Evolutionary conservation across 2,329 filamentous ascomycete genomes (phyloP).

Genomic region (Fusarium phyllophilum): DNA sequence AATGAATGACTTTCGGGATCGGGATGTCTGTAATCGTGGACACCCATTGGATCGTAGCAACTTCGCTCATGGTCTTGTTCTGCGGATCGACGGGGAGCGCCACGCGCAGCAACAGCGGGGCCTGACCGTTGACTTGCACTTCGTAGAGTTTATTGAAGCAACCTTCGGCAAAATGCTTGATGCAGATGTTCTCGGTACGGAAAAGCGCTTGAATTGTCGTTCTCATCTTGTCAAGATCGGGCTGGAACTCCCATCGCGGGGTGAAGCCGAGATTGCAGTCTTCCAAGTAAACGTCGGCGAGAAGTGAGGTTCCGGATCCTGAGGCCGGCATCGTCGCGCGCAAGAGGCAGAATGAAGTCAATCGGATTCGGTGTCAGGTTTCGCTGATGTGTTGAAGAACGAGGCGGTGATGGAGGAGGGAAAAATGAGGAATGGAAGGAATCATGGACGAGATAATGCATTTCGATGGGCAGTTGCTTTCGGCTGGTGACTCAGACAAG

Average conservation of each 20-base stretch:
- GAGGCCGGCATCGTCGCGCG: neutral
- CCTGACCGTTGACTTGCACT: neutral
- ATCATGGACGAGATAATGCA: neutral
- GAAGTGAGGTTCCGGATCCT: neutral
- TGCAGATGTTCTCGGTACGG: neutral
- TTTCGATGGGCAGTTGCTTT: neutral
- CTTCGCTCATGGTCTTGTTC: slow-evolving; percentile 52
- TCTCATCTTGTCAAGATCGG: slow-evolving; percentile 7
- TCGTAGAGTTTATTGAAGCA: slow-evolving; percentile 43
- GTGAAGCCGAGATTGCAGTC: neutral
- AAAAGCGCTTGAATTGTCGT: neutral
- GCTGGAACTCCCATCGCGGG: slow-evolving; percentile 26
- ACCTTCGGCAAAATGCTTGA: slow-evolving; percentile 28
- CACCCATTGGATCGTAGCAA: slow-evolving; percentile 52
- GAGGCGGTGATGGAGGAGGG: neutral
- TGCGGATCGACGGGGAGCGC: slow-evolving; percentile 50
- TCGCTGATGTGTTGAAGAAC: neutral
- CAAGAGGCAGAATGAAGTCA: neutral
- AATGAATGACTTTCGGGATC: slow-evolving; percentile 48
- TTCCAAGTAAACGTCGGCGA: neutral
- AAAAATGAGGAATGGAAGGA: neutral
- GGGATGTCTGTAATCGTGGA: slow-evolving; percentile 45
- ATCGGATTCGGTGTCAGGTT: neutral
- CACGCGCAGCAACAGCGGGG: slow-evolving; percentile 47
- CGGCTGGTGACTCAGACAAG: neutral